Percentiles rank a stretch among this genome's conserved stretches.
These are phyloP conservation scores for Aspergillus puulaauensis DNA, from an alignment of 2,329 filamentous ascomycete species.

Conservation along the genomic window DNA sequence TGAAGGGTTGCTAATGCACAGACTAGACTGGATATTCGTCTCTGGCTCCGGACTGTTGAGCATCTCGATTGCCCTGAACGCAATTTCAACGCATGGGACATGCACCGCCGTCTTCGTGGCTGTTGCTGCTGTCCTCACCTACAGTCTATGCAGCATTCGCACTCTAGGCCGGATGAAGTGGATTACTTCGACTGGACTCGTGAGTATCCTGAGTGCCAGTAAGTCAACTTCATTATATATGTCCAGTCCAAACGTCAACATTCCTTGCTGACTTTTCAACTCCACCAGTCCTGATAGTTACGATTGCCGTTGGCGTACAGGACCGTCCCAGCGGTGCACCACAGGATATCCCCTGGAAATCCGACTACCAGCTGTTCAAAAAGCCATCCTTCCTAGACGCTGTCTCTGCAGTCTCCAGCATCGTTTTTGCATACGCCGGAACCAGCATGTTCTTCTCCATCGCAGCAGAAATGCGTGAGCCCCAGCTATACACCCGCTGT, in stretches of 20 bases:
- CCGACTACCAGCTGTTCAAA: conserved; percentile 27
- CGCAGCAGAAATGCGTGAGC: conserved; percentile 40
- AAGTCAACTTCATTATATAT: background rate
- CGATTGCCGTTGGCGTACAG: conserved; percentile 29
- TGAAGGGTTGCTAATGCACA: no score
- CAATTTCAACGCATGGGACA: conserved; percentile 37
- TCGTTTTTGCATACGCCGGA: conserved; percentile 30
- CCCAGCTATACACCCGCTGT: conserved; percentile 31
- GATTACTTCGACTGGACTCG: conserved; percentile 33
- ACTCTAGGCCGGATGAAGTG: conserved; percentile 32
- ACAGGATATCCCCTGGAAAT: conserved; percentile 24
- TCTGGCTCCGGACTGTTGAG: conserved; percentile 45
- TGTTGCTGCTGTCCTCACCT: conserved; percentile 20
- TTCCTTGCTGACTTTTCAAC: no score
- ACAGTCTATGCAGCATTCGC: conserved; percentile 29
- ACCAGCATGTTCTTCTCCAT: conserved; percentile 38
- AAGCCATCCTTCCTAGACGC: conserved; percentile 25
- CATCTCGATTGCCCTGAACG: conserved; percentile 38
- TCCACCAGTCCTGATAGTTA: conserved; percentile 19
- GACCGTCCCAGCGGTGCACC: conserved; percentile 36
- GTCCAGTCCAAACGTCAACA: background rate
- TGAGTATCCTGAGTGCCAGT: conserved; percentile 10
- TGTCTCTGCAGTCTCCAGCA: conserved; percentile 28
- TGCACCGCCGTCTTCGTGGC: conserved; percentile 23
- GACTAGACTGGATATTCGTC: conserved; percentile 35